A percentile compares a stretch with the other conserved stretches of the same genome.
Evolutionary conservation across 2,329 filamentous ascomycete genomes (phyloP).

Genomic region (Sporothrix curviconia): DNA sequence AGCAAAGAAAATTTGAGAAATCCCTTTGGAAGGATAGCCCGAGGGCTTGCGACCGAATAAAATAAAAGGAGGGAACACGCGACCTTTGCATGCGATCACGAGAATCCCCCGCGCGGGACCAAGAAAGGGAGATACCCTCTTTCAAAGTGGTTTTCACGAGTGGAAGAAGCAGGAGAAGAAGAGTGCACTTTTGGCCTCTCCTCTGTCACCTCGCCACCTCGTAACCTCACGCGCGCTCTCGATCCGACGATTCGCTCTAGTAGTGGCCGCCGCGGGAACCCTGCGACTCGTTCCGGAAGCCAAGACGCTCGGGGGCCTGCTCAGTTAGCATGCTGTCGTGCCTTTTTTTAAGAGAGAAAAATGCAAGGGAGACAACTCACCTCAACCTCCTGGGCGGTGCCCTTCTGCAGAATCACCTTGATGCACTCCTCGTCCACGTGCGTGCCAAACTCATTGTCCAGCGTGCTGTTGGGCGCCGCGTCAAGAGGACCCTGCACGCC

Average conservation of each 20-base stretch:
- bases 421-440: conserved; percentile 73
- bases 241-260: background rate
- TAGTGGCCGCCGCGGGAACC: conserved; percentile 35
- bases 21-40: too few relatives aligned
- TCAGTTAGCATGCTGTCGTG: background rate
- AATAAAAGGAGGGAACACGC: background rate
- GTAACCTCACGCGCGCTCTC: background rate
- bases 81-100: background rate
- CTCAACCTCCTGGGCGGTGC: conserved; percentile 57
- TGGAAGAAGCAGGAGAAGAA: background rate
- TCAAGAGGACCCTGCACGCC: conserved; percentile 77
- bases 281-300: conserved; percentile 47
- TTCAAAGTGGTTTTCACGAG: too few relatives aligned
- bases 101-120: too few relatives aligned
- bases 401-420: conserved; percentile 71
- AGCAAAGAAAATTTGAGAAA: too few relatives aligned
- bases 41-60: too few relatives aligned
- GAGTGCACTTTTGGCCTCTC: background rate
- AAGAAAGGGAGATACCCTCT: too few relatives aligned
- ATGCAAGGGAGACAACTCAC: conserved; percentile 30
- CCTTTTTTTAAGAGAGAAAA: background rate
- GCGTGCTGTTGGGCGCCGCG: conserved; percentile 62
- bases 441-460: conserved; percentile 86
- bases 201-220: too few relatives aligned
- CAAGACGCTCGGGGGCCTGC: conserved; percentile 48